These are phyloP conservation scores for Teunomyces tritomae DNA, from an alignment of 805 yeast genomes.

Conservation along the genomic window DNA sequence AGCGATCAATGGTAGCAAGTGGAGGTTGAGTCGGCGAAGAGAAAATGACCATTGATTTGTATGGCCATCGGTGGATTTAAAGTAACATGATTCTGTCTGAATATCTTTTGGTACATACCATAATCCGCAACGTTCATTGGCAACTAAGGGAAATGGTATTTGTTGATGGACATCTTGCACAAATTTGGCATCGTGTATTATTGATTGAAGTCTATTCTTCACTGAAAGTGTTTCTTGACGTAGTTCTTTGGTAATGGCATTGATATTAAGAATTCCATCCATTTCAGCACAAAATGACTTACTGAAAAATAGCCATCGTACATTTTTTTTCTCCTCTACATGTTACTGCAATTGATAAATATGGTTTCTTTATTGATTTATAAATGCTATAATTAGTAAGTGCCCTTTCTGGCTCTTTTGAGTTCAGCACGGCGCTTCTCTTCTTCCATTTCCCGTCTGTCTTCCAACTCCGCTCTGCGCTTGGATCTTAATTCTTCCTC, in stretches of 20 bases:
- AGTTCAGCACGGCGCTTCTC: conserved; percentile 43
- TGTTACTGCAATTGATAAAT: not conserved
- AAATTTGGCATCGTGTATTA: conserved; percentile 57
- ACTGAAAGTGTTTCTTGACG: conserved; percentile 50
- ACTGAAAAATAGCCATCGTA: no score
- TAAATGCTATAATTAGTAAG: not conserved
- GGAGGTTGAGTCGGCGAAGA: conserved; percentile 69
- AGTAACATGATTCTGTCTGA: conserved; percentile 55
- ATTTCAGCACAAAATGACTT: not conserved
- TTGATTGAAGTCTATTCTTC: conserved; percentile 68
- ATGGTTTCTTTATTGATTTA: not conserved
- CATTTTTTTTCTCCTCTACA: not conserved
- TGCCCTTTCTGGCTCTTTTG: conserved; percentile 8
- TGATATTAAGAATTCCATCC: conserved; percentile 1
- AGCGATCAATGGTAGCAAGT: conserved; percentile 52
- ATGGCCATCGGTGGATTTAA: conserved; percentile 93
- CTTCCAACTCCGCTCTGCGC: conserved; percentile 72
- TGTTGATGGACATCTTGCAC: conserved; percentile 28
- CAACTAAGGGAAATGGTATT: conserved; percentile 44
- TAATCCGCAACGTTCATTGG: conserved; percentile 83
- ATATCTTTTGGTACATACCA: conserved; percentile 67
- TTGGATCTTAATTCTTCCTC: conserved; percentile 77
- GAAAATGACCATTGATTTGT: conserved; percentile 78
- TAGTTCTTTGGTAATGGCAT: conserved; percentile 34
- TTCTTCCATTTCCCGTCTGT: conserved; percentile 62